Conservation (phyloP, 768 basidiomycete species). For the Rhodotorula paludigena region DNA sequence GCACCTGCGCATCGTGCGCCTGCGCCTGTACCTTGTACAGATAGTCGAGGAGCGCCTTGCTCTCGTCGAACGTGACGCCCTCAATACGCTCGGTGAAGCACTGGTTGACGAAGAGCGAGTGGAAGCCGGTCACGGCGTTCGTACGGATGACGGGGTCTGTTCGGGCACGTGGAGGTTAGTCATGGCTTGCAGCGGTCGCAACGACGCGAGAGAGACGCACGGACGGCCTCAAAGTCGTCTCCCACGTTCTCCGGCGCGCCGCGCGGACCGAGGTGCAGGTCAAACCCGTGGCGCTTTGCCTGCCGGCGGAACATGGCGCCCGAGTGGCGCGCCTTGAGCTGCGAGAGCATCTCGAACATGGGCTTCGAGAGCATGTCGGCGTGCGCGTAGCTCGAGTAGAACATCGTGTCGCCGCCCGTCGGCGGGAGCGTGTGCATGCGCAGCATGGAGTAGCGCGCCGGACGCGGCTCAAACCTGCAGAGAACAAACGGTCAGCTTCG, state of each 20-base stretch:
- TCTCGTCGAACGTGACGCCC: slow-evolving; percentile 34
- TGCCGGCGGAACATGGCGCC: slow-evolving; percentile 45
- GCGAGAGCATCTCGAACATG: slow-evolving; percentile 44
- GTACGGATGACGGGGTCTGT: slow-evolving; percentile 40
- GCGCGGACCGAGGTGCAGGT: slow-evolving; percentile 41
- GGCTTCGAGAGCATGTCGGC: slow-evolving; percentile 45
- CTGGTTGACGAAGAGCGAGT: slow-evolving; percentile 36
- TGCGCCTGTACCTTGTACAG: slow-evolving; percentile 45
- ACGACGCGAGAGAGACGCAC: slow-evolving; percentile 6
- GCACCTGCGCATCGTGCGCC: slow-evolving; percentile 49
- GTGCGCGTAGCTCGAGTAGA: slow-evolving; percentile 43
- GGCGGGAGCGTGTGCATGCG: slow-evolving; percentile 47
- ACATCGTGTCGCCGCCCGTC: slow-evolving; percentile 42
- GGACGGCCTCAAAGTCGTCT: slow-evolving; percentile 43
- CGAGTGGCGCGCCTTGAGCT: slow-evolving; percentile 43
- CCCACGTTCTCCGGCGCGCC: slow-evolving; percentile 47
- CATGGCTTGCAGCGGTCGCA: too few species aligned
- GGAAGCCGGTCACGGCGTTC: slow-evolving; percentile 41
- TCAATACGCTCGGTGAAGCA: slow-evolving; percentile 41
- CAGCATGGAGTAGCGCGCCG: slow-evolving; percentile 45
- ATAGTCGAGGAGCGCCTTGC: slow-evolving; percentile 46
- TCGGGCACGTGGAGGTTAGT: too few species aligned
- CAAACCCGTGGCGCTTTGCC: slow-evolving; percentile 42
- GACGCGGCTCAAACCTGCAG: slow-evolving; percentile 44
- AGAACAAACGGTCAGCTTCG: too few species aligned